Evolutionary conservation across 1,284 basidiomycete species (phyloP).

Genomic region (Ceratobasidium sp.): DNA sequence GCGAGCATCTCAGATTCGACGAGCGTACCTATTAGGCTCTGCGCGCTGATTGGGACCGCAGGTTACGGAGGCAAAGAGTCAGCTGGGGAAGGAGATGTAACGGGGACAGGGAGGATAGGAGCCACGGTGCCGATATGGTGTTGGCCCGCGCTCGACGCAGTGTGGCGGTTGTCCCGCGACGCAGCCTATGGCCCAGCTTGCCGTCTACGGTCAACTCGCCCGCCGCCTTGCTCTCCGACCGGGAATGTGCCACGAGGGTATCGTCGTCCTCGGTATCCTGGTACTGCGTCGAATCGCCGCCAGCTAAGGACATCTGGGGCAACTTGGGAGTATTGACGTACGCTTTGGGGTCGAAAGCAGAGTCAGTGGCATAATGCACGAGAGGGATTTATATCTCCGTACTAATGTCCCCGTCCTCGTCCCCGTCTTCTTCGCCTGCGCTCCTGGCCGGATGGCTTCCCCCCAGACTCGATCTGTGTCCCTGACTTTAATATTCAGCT

Average conservation of each 20-base stretch:
- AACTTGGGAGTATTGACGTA: slow-evolving; percentile 6
- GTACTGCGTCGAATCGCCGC: neutral
- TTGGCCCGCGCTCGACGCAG: slow-evolving; percentile 16
- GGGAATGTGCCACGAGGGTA: slow-evolving; percentile 16
- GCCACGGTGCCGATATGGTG: slow-evolving; percentile 11
- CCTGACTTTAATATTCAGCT: slow-evolving; percentile 69
- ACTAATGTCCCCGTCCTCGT: slow-evolving; percentile 57
- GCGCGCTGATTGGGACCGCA: slow-evolving; percentile 6
- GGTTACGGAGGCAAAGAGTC: neutral
- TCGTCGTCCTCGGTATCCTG: slow-evolving; percentile 50
- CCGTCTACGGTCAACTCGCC: neutral
- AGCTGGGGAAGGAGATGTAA: neutral
- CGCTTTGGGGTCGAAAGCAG: slow-evolving; percentile 19
- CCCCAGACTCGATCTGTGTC: slow-evolving; percentile 59
- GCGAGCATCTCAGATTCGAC: slow-evolving; percentile 50
- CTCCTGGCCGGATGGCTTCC: slow-evolving; percentile 48
- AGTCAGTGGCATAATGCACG: slow-evolving; percentile 78
- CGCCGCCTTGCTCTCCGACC: slow-evolving; percentile 9
- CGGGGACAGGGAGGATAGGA: slow-evolving; percentile 13
- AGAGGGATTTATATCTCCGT: slow-evolving; percentile 91
- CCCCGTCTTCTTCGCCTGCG: slow-evolving; percentile 35
- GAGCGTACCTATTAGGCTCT: slow-evolving; percentile 19
- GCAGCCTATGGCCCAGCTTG: neutral
- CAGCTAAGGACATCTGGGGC: neutral
- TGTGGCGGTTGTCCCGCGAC: slow-evolving; percentile 33